These are phyloP conservation scores for Orbilia blumenaviensis DNA, from an alignment of 2,329 filamentous ascomycete genomes.

Conservation along the genomic window DNA sequence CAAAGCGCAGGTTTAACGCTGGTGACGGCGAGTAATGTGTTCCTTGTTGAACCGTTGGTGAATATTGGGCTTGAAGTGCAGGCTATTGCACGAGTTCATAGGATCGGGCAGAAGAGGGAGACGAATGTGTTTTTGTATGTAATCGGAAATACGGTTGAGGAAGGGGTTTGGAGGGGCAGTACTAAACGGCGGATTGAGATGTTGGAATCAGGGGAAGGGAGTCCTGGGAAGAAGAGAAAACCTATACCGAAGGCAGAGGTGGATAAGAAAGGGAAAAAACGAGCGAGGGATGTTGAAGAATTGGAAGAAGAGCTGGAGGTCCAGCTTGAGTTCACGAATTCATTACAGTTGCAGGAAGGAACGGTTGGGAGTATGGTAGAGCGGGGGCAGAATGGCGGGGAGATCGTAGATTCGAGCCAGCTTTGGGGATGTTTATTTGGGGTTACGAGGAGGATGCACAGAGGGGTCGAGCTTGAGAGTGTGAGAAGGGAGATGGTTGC, in stretches of 20 bases:
- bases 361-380: slow-evolving; percentile 73
- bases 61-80: slow-evolving; percentile 95
- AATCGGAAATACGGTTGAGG: slow-evolving; percentile 88
- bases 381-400: slow-evolving; percentile 76
- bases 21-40: slow-evolving; percentile 91
- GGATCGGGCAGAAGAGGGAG: slow-evolving; percentile 86
- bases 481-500: slow-evolving; percentile 63
- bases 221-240: slow-evolving; percentile 58
- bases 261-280: slow-evolving; percentile 34
- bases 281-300: slow-evolving; percentile 56
- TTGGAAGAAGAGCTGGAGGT: slow-evolving; percentile 67
- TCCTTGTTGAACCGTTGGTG: slow-evolving; percentile 90
- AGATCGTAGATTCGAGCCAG: slow-evolving; percentile 79
- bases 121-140: slow-evolving; percentile 97
- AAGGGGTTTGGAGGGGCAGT: slow-evolving; percentile 87
- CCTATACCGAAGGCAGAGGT: slow-evolving; percentile 4
- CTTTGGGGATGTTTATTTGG: slow-evolving; percentile 91
- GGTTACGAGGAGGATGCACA: slow-evolving; percentile 60
- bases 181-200: slow-evolving; percentile 63
- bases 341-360: slow-evolving; percentile 79
- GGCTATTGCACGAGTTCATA: slow-evolving; percentile 91
- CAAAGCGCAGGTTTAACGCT: slow-evolving; percentile 84
- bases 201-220: slow-evolving; percentile 8
- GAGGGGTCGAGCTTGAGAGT: slow-evolving; percentile 54
- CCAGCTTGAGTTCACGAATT: slow-evolving; percentile 82